A percentile compares a stretch with the other conserved stretches of the same genome.
These are phyloP conservation scores for Pythium pyrilobum DNA, from an alignment of 352 stramenopile genomes.

Conservation along the genomic window DNA sequence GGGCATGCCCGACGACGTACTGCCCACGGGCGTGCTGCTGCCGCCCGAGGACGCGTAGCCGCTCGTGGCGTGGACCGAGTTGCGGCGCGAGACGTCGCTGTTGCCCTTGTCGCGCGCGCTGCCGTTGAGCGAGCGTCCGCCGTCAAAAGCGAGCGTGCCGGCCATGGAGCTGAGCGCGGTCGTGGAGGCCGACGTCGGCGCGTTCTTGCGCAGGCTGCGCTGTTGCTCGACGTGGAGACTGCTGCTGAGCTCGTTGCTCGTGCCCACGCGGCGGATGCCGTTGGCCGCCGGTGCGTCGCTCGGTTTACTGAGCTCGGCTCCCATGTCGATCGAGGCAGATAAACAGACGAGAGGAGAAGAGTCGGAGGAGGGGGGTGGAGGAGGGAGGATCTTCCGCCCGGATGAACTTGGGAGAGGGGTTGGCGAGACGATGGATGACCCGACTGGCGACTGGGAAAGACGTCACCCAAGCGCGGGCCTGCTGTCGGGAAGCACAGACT, in stretches of 20 bases:
- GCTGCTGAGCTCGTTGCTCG: constrained; percentile 53
- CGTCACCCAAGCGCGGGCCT: too few relatives aligned
- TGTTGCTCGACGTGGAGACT: constrained; percentile 21
- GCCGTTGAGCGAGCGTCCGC: not conserved
- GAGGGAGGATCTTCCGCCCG: too few relatives aligned
- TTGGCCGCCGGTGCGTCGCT: constrained; percentile 24
- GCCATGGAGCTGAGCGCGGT: constrained; percentile 51
- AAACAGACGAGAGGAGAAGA: not conserved
- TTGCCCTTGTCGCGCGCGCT: constrained; percentile 3
- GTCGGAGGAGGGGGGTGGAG: not conserved
- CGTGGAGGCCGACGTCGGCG: constrained; percentile 44
- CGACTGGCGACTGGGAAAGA: too few relatives aligned
- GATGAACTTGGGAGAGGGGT: too few relatives aligned
- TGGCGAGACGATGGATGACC: too few relatives aligned
- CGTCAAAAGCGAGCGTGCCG: constrained; percentile 10
- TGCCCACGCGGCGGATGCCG: constrained; percentile 60
- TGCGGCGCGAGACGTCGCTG: constrained; percentile 11
- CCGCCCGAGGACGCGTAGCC: constrained; percentile 21
- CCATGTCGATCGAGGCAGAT: constrained; percentile 30
- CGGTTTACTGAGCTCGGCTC: constrained; percentile 61
- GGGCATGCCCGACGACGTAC: constrained; percentile 5
- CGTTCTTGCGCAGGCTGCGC: constrained; percentile 26
- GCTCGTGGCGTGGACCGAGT: constrained; percentile 21
- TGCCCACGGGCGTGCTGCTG: constrained; percentile 22
- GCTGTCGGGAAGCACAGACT: too few relatives aligned